These are phyloP conservation scores for Orbilia blumenaviensis DNA, from an alignment of 2,329 filamentous ascomycete genomes.

Conservation along the genomic window DNA sequence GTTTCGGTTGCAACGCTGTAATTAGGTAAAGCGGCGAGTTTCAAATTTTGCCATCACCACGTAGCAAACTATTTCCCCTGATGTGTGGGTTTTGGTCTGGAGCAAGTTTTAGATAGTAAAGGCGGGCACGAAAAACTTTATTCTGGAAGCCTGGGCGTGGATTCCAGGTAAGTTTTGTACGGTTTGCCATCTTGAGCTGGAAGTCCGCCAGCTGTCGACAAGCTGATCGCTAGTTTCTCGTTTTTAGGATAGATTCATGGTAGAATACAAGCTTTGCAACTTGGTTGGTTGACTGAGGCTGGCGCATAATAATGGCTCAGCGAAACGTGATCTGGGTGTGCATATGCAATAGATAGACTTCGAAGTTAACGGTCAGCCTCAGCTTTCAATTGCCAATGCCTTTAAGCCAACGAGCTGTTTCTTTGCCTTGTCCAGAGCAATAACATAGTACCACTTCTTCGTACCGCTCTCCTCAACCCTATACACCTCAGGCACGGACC, in stretches of 20 bases:
- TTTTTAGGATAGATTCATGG: slow-evolving; percentile 55
- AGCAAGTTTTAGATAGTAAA: slow-evolving; percentile 18
- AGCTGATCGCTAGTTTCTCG: slow-evolving; percentile 19
- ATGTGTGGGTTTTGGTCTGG: slow-evolving; percentile 27
- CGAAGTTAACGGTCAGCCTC: slow-evolving; percentile 39
- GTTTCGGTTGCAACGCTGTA: slow-evolving; percentile 32
- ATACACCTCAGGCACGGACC: slow-evolving; percentile 43
- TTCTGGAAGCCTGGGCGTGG: neutral
- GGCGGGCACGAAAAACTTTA: slow-evolving; percentile 8
- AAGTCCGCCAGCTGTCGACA: slow-evolving; percentile 9
- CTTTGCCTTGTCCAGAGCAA: slow-evolving; percentile 70
- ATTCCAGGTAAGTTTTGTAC: slow-evolving; percentile 19
- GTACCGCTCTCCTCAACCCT: slow-evolving; percentile 44
- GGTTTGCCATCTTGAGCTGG: slow-evolving; percentile 19
- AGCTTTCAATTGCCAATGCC: slow-evolving; percentile 79
- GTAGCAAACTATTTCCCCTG: slow-evolving; percentile 21
- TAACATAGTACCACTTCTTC: slow-evolving; percentile 77
- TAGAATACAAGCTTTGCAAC: slow-evolving; percentile 27
- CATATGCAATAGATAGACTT: too few species aligned
- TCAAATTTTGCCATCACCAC: slow-evolving; percentile 38
- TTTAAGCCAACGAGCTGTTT: slow-evolving; percentile 78
- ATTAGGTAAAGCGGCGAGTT: slow-evolving; percentile 52
- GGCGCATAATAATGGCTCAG: neutral
- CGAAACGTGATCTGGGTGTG: slow-evolving; percentile 16
- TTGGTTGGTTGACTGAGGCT: slow-evolving; percentile 20